Evolutionary conservation across 768 basidiomycete genomes (phyloP), one percentile per base, ranked within the genome.

Genomic region (Naganishia vishniacii): DNA sequence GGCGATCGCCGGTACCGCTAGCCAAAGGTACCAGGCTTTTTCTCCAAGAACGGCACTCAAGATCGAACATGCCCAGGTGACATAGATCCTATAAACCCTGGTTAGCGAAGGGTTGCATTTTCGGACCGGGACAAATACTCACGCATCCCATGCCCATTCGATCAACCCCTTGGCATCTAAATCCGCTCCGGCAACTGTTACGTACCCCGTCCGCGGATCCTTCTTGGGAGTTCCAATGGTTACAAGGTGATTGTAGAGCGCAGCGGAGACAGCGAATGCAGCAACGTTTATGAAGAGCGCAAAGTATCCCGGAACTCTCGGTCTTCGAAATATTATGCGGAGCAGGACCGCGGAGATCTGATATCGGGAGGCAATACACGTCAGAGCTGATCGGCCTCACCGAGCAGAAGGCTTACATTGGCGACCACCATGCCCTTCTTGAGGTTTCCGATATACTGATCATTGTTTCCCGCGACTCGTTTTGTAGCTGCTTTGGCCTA

Each of bases 121-220:
- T 48, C 37, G 28, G 28, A 11, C 7, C 44, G 59, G 3, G 32
- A 47, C 3, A 15, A 25, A 6, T 16, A 73, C 75, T 64, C 46
- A 76, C 75, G 75, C 37, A 64, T 77, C 75, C 75, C 75, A 77
- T 1, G 62, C 72, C 42, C 73, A 69, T 42, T 77, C 75, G 28
- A 75, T 63, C 2, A 77, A 58, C 0, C 75, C 75, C 42, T 68
- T 67, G 4, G 69, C 74, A 48, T 64, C 68, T 31, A 77, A 59
- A 70, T 77, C 75, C n/a, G 73, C 72, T 6, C 72, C 75, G 16
- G 66, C 64, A 34, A 45, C 65, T 9, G 73, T 63, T 16, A 69
- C 47, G 2, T 62, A 61, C 7, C 69, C 68, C 9, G 60, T 67
- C 53, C 34, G 15, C 5, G 46, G 41, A 58, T 68, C 67, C 41